Evolutionary conservation across 228 moss, liverwort and hornwort genomes (phyloP).

Genomic region (Sphagnum fallax): DNA sequence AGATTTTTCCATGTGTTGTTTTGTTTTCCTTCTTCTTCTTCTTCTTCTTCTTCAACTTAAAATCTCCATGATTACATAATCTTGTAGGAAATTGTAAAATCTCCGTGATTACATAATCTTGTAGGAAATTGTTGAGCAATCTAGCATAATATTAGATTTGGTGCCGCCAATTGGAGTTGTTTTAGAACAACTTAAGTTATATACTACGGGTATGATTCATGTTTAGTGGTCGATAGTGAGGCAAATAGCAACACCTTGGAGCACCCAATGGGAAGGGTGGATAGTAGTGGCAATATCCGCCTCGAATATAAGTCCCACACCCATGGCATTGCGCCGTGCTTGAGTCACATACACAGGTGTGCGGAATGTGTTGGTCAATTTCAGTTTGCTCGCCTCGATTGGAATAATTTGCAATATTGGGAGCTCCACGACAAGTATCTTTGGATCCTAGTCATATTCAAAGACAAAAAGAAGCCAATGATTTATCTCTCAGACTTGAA

Average conservation of each 20-base stretch:
- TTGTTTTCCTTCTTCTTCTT: too few relatives aligned
- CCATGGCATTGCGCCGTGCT: slow-evolving; percentile 90
- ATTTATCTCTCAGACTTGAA: neutral
- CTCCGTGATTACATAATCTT: too few relatives aligned
- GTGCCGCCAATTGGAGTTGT: too few relatives aligned
- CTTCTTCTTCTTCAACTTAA: too few relatives aligned
- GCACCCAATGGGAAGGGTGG: slow-evolving; percentile 84
- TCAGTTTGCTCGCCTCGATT: slow-evolving; percentile 83
- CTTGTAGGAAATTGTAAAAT: too few relatives aligned
- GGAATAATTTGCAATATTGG: slow-evolving; percentile 84
- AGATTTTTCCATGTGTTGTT: too few relatives aligned
- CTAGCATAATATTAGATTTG: too few relatives aligned
- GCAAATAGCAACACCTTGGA: slow-evolving; percentile 86
- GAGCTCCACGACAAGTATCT: slow-evolving; percentile 72
- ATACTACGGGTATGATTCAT: too few relatives aligned
- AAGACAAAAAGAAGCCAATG: neutral
- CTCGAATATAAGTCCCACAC: slow-evolving; percentile 87
- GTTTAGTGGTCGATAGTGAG: slow-evolving; percentile 70
- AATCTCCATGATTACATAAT: too few relatives aligned
- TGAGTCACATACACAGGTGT: slow-evolving; percentile 90
- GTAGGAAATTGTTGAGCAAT: too few relatives aligned
- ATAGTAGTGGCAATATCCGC: slow-evolving; percentile 75
- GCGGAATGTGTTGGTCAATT: slow-evolving; percentile 84
- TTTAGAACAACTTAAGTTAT: too few relatives aligned
- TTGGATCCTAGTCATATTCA: slow-evolving; percentile 46